These are phyloP conservation scores for Talaromyces sp. DNA, from an alignment of 2,329 filamentous ascomycete genomes.

Conservation along the genomic window DNA sequence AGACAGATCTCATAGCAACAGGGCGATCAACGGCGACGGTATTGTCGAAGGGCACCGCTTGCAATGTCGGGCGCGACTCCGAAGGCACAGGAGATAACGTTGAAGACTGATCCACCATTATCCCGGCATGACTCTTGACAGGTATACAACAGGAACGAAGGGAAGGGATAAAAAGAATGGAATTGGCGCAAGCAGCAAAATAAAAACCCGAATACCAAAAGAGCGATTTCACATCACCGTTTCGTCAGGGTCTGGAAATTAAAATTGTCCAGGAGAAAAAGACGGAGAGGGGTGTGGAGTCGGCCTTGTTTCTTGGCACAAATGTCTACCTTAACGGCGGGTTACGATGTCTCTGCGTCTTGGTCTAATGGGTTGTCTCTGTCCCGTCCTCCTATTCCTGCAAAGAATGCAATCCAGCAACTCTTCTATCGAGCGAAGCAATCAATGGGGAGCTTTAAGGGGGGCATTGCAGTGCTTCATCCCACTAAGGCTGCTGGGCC, in stretches of 20 bases:
- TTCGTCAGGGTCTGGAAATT: conserved; percentile 21
- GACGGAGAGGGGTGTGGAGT: conserved; percentile 21
- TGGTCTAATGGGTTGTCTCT: too few relatives aligned
- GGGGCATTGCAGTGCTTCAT: conserved; percentile 7
- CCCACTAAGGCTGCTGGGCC: conserved; percentile 23
- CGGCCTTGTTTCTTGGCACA: conserved; percentile 19
- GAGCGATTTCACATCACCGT: conserved; percentile 18
- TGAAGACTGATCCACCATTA: conserved; percentile 37
- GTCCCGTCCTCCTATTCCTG: too few relatives aligned
- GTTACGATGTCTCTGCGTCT: too few relatives aligned
- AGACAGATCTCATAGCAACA: conserved; percentile 31
- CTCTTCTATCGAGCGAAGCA: too few relatives aligned
- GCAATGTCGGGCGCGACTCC: conserved; percentile 29
- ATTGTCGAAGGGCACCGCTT: conserved; percentile 31
- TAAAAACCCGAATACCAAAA: conserved; percentile 9
- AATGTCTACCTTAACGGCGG: too few relatives aligned
- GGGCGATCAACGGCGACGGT: conserved; percentile 27
- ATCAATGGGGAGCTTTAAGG: not conserved
- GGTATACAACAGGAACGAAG: conserved; percentile 3
- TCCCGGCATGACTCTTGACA: conserved; percentile 39
- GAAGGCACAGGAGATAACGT: conserved; percentile 29
- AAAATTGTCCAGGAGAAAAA: conserved; percentile 21
- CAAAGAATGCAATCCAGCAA: too few relatives aligned
- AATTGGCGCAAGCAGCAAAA: conserved; percentile 6
- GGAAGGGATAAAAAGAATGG: conserved; percentile 13